These are phyloP conservation scores for Colletotrichum lini DNA, from an alignment of 2,329 filamentous ascomycete species.

Conservation along the genomic window DNA sequence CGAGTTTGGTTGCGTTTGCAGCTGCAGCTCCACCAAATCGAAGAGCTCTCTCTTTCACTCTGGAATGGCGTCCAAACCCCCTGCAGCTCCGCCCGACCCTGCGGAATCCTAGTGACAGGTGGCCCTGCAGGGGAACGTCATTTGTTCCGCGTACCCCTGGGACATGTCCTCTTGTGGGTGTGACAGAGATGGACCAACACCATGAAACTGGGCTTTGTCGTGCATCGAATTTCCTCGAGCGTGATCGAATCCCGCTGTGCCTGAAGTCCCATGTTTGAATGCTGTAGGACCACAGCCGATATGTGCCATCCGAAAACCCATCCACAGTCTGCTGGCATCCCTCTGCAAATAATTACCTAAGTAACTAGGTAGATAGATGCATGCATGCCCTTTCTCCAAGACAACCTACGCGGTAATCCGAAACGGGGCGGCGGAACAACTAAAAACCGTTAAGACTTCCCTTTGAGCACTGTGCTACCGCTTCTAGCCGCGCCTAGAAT, in stretches of 20 bases:
- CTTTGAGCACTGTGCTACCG: slow-evolving; percentile 22
- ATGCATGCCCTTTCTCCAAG: not conserved
- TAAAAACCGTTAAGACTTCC: slow-evolving; percentile 21
- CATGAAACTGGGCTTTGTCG: slow-evolving; percentile 9
- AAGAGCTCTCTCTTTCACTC: slow-evolving; percentile 25
- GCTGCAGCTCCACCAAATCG: slow-evolving; percentile 36
- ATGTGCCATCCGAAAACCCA: not conserved
- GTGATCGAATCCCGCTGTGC: not conserved
- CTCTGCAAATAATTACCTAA: slow-evolving; percentile 4
- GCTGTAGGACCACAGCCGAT: not conserved
- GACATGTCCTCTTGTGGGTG: slow-evolving; percentile 22
- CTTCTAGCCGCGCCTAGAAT: slow-evolving; percentile 8
- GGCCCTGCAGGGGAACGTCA: slow-evolving; percentile 41
- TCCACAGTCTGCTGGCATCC: not conserved
- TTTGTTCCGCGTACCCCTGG: slow-evolving; percentile 39
- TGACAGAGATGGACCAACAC: slow-evolving; percentile 23
- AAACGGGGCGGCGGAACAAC: slow-evolving; percentile 28
- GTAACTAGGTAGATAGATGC: too few relatives aligned
- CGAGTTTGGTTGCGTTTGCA: slow-evolving; percentile 23
- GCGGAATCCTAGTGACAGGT: slow-evolving; percentile 25
- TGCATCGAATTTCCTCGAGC: slow-evolving; percentile 5
- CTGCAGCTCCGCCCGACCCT: slow-evolving; percentile 37
- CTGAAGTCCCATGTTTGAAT: not conserved
- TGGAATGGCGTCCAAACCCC: slow-evolving; percentile 30
- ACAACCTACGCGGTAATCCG: not conserved